These are phyloP conservation scores for Bipolaris oryzae DNA, from an alignment of 2,329 filamentous ascomycete genomes.

Conservation along the genomic window DNA sequence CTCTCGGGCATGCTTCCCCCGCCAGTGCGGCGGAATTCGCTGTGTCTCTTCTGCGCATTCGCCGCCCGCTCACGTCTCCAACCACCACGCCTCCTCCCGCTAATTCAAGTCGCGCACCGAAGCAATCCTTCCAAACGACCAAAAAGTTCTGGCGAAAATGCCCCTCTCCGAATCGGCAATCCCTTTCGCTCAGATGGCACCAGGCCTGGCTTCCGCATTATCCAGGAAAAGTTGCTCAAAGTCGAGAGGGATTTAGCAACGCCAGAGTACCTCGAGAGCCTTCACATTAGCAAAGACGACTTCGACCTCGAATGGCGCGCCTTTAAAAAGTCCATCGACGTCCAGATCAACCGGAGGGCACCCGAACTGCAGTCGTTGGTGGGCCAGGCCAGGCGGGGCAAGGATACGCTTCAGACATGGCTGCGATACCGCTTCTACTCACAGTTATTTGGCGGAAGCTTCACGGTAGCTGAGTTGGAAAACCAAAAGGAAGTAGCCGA, in stretches of 20 bases:
- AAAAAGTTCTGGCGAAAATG: background rate
- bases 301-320: slow-evolving; percentile 38
- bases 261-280: slow-evolving; percentile 31
- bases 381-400: slow-evolving; percentile 18
- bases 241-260: slow-evolving; percentile 24
- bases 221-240: slow-evolving; percentile 20
- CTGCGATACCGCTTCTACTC: slow-evolving; percentile 70
- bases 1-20: slow-evolving; percentile 34
- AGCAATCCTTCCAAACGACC: background rate
- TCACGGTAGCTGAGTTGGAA: slow-evolving; percentile 45
- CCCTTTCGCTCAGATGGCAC: background rate
- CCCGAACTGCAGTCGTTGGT: slow-evolving; percentile 26
- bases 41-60: slow-evolving; percentile 52
- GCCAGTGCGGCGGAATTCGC: slow-evolving; percentile 36
- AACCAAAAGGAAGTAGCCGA: slow-evolving; percentile 67
- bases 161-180: slow-evolving; percentile 1
- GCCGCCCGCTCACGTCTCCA: slow-evolving; percentile 31
- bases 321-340: slow-evolving; percentile 30
- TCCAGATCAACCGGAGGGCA: slow-evolving; percentile 29
- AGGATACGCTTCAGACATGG: slow-evolving; percentile 54
- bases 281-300: slow-evolving; percentile 29
- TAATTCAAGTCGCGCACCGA: slow-evolving; percentile 30
- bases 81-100: slow-evolving; percentile 37
- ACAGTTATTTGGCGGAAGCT: slow-evolving; percentile 39
- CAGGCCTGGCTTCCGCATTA: background rate